These are phyloP conservation scores for Volutella citrinella DNA, from an alignment of 2,329 filamentous ascomycete species.

Conservation along the genomic window DNA sequence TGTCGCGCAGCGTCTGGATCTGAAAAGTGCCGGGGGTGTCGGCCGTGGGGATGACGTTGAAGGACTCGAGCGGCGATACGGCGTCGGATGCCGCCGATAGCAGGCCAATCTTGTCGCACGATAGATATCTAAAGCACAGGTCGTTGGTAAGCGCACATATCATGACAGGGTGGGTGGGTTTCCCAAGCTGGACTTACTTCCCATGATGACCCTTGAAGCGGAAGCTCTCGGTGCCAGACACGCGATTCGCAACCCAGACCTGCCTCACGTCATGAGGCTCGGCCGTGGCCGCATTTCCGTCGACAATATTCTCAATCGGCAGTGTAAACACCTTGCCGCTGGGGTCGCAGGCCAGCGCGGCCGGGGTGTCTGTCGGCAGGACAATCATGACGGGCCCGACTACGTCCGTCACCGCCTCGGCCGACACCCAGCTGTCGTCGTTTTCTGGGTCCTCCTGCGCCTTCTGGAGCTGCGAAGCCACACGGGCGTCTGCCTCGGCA, in stretches of 20 bases:
- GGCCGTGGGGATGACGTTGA: constrained; percentile 61
- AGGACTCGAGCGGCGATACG: constrained; percentile 80
- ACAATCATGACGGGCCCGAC: constrained; percentile 81
- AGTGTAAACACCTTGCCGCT: constrained; percentile 83
- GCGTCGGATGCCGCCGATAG: constrained; percentile 77
- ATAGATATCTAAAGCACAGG: constrained; percentile 78
- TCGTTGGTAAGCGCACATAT: too few species aligned
- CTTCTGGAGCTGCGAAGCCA: constrained; percentile 18
- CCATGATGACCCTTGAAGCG: constrained; percentile 91
- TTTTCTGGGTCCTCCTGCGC: constrained; percentile 41
- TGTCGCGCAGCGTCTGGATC: constrained; percentile 69
- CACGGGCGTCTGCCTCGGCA: constrained; percentile 10
- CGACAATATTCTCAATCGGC: constrained; percentile 81
- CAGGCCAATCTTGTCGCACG: constrained; percentile 79
- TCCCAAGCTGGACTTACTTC: constrained; percentile 63
- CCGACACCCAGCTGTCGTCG: constrained; percentile 90
- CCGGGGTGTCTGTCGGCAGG: constrained; percentile 69
- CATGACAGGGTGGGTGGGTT: too few species aligned
- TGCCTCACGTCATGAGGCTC: constrained; percentile 95
- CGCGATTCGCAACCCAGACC: constrained; percentile 87
- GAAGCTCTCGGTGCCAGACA: constrained; percentile 77
- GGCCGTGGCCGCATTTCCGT: constrained; percentile 75
- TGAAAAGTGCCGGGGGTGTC: constrained; percentile 71
- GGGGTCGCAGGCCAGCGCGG: constrained; percentile 80
- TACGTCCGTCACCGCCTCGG: constrained; percentile 71